phyloP scores from a whole-genome alignment of 164 flowering plant species.

The Taxillus chinensis region DNA sequence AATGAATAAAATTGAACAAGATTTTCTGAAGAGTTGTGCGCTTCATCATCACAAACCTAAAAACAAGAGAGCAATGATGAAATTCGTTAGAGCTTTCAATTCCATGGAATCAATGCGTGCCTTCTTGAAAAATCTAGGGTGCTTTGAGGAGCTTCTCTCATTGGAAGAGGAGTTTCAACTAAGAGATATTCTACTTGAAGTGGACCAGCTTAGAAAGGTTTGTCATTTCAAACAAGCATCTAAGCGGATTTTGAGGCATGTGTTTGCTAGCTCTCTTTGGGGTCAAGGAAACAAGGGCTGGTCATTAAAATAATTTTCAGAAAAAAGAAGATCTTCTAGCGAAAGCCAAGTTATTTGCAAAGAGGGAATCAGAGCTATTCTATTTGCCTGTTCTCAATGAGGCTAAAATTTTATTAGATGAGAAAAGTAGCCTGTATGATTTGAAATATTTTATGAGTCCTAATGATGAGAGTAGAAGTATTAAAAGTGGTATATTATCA shows the following conservation, averaged over 20 bases:
- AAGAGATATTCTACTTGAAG: conserved; percentile 22
- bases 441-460: conserved; percentile 16
- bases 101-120: conserved; percentile 15
- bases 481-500: conserved; percentile 32
- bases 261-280: conserved; percentile 42
- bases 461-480: conserved; percentile 20
- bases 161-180: conserved; percentile 45
- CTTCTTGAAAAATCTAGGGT: conserved; percentile 15
- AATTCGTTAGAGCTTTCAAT: conserved; percentile 17
- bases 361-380: conserved; percentile 15
- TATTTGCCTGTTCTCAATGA: conserved; percentile 25
- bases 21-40: conserved; percentile 20
- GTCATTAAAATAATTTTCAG: conserved; percentile 38
- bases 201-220: conserved; percentile 27
- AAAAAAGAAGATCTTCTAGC: conserved; percentile 29
- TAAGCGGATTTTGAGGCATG: conserved; percentile 25
- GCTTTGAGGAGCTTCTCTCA: conserved; percentile 39
- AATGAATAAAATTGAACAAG: conserved; percentile 8
- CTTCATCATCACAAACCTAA: conserved; percentile 6
- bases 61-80: conserved; percentile 20
- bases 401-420: conserved; percentile 23
- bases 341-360: conserved; percentile 32
- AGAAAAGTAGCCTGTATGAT: conserved; percentile 11
- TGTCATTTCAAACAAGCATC: conserved; percentile 36
- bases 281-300: conserved; percentile 37